Conservation (phyloP, 164 flowering plant species). For the Saururus chinensis region DNA sequence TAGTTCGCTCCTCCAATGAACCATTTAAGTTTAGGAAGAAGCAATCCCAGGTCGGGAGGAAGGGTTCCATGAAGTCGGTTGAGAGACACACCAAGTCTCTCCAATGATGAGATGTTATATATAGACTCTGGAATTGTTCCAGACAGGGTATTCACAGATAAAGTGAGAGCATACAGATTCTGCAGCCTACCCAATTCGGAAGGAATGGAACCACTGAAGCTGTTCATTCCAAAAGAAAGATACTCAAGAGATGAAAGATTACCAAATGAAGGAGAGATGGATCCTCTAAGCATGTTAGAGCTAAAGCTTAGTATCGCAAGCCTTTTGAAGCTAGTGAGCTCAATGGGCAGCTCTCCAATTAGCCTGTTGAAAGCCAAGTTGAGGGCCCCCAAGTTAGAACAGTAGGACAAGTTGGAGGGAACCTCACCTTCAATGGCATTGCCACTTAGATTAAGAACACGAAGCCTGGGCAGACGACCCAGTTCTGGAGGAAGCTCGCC, state of each 20-base stretch:
- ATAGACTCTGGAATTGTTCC: no score
- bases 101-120: no score
- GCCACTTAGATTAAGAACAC: no score
- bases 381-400: constrained; percentile 9
- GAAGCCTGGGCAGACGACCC: constrained; percentile 13
- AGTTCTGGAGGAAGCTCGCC: no score
- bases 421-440: constrained; percentile 16
- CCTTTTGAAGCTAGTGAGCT: constrained; percentile 10
- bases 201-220: no score
- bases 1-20: not conserved
- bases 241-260: constrained; percentile 9
- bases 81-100: no score
- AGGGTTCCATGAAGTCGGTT: constrained; percentile 1
- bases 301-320: not conserved
- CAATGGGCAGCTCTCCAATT: constrained; percentile 15
- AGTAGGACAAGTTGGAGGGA: no score
- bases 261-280: constrained; percentile 17
- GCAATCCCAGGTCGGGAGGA: not conserved
- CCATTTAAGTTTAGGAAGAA: not conserved
- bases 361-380: constrained; percentile 7
- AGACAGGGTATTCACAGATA: no score
- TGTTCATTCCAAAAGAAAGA: no score
- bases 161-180: no score
- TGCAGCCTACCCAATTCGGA: no score
- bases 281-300: constrained; percentile 16